Percentiles rank a stretch among this genome's conserved stretches.
These are phyloP conservation scores for Eucalyptus albens DNA, from an alignment of 345 rosid species.

Conservation along the genomic window DNA sequence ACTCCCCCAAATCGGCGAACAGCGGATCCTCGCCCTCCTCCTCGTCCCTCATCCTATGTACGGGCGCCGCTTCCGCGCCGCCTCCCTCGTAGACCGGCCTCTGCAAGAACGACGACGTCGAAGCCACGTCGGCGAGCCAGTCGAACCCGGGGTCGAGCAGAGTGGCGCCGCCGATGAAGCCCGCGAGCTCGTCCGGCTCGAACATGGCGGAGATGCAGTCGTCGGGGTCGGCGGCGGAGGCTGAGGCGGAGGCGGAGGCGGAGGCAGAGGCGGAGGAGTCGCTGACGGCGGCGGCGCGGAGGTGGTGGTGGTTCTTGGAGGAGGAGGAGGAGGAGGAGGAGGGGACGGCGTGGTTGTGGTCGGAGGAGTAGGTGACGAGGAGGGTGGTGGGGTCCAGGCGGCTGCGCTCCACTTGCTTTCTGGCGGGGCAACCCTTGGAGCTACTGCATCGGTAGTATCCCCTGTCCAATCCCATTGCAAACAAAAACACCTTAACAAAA, in stretches of 20 bases:
- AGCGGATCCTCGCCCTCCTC: neutral
- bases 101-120: constrained; percentile 12
- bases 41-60: neutral
- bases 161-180: constrained; percentile 10
- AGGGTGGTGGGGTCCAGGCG: constrained; percentile 52
- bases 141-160: constrained; percentile 29
- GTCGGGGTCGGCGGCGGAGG: neutral
- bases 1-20: constrained; percentile 60
- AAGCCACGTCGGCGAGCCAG: constrained; percentile 47
- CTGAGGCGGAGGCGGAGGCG: neutral
- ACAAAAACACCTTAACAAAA: neutral
- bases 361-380: constrained; percentile 51
- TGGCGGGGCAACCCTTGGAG: constrained; percentile 74
- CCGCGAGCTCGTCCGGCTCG: neutral
- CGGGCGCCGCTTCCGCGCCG: constrained; percentile 5
- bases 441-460: constrained; percentile 78
- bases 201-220: neutral
- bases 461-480: constrained; percentile 11
- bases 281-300: constrained; percentile 6
- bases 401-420: constrained; percentile 76
- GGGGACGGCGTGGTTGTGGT: constrained; percentile 56
- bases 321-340: constrained; percentile 27
- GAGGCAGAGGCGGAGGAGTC: neutral
- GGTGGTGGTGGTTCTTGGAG: constrained; percentile 9
- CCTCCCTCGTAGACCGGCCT: constrained; percentile 18